phyloP scores from a whole-genome alignment of 2,329 filamentous ascomycete genomes.

The Diaporthe sp. region DNA sequence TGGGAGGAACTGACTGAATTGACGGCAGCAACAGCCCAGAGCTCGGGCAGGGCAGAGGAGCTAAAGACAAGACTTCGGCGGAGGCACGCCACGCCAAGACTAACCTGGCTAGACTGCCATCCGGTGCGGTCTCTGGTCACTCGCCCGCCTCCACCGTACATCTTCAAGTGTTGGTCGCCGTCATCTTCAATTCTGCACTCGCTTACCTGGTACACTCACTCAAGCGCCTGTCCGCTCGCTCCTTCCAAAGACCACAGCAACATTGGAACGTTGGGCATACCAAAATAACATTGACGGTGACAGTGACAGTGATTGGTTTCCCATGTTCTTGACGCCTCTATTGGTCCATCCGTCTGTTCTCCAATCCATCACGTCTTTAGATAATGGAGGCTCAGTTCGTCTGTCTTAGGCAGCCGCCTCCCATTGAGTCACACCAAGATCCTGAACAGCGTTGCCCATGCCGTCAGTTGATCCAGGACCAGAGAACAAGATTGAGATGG shows the following conservation, averaged over 20 bases:
- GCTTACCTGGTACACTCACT: not conserved
- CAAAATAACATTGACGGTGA: not conserved
- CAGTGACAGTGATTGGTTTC: not conserved
- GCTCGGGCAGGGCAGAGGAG: not conserved
- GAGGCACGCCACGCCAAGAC: not conserved
- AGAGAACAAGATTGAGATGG: not conserved
- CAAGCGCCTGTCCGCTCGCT: not conserved
- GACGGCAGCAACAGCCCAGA: not conserved
- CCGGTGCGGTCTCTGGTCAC: not conserved
- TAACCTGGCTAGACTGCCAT: not conserved
- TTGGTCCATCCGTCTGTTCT: not conserved
- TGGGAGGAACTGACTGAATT: not conserved
- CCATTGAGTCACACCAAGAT: conserved; percentile 3
- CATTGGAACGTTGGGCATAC: not conserved
- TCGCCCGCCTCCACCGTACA: no score
- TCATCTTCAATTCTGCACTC: not conserved
- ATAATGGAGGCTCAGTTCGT: not conserved
- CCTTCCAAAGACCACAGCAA: not conserved
- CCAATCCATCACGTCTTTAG: not conserved
- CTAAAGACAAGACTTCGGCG: not conserved
- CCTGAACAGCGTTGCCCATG: no score
- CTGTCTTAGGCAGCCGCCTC: conserved; percentile 6
- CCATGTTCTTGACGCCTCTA: not conserved
- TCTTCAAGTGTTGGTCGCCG: not conserved
- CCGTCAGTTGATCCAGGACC: not conserved